These are phyloP conservation scores for Zoysia pacifica DNA, from an alignment of 176 grass and related monocot species.

Conservation along the genomic window DNA sequence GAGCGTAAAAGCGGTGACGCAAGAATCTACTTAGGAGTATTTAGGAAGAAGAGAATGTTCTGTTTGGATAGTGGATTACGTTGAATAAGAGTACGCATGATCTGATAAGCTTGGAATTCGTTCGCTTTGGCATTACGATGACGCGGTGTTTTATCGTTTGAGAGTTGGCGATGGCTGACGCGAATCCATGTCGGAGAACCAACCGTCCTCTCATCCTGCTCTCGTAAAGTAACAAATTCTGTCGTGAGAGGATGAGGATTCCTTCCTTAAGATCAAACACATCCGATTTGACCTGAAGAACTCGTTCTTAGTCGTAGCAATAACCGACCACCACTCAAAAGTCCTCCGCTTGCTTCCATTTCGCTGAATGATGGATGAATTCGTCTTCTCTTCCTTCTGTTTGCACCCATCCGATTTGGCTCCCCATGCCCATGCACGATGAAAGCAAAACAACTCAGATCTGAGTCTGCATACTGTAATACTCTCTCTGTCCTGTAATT, in stretches of 20 bases:
- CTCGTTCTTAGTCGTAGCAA: too few species aligned
- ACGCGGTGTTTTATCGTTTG: neutral
- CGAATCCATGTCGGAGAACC: constrained; percentile 7
- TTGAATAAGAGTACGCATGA: neutral
- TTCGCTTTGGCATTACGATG: neutral
- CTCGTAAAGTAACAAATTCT: neutral
- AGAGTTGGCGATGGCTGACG: constrained; percentile 8
- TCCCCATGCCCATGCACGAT: too few species aligned
- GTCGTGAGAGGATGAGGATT: constrained; percentile 16
- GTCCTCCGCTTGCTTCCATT: too few species aligned
- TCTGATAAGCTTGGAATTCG: constrained; percentile 31
- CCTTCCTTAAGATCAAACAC: neutral
- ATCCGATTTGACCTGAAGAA: neutral
- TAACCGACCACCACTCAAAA: too few species aligned
- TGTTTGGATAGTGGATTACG: neutral
- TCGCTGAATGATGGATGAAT: too few species aligned
- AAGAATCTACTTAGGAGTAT: neutral
- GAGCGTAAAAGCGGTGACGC: neutral
- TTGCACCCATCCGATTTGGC: too few species aligned
- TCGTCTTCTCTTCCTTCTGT: too few species aligned
- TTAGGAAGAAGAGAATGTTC: neutral
- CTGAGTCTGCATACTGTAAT: too few species aligned
- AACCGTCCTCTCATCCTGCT: neutral
- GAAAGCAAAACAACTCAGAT: too few species aligned
- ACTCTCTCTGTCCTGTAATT: too few species aligned